phyloP scores from a whole-genome alignment of 495 filamentous ascomycete species.

The Penicillium coffeae region DNA sequence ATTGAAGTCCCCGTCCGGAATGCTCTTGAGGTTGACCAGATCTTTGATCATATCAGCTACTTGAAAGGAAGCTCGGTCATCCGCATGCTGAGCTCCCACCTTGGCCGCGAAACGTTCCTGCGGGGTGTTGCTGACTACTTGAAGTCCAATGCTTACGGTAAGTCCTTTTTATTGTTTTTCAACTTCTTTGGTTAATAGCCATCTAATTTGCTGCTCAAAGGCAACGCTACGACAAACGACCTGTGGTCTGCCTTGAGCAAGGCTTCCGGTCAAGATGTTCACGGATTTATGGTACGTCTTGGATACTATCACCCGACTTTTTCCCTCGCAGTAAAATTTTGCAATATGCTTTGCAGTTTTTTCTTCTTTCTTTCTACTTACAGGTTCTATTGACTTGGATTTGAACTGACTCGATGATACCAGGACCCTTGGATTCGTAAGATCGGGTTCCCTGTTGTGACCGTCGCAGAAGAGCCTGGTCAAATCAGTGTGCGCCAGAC shows the following conservation, averaged over 20 bases:
- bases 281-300: constrained; percentile 67
- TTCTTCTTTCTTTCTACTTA: no score
- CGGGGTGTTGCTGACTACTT: constrained; percentile 85
- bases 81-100: constrained; percentile 85
- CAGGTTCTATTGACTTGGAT: no score
- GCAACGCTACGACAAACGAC: constrained; percentile 92
- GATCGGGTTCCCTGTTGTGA: constrained; percentile 90
- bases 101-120: constrained; percentile 82
- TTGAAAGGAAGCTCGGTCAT: constrained; percentile 93
- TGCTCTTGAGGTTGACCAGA: constrained; percentile 90
- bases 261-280: constrained; percentile 84
- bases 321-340: no score
- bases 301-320: background rate
- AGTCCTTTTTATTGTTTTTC: background rate
- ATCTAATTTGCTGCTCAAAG: constrained; percentile 18
- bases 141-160: constrained; percentile 74
- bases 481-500: constrained; percentile 79
- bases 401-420: constrained; percentile 16
- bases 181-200: background rate
- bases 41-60: constrained; percentile 95
- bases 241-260: constrained; percentile 89
- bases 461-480: constrained; percentile 73
- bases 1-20: constrained; percentile 91
- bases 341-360: no score
- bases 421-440: constrained; percentile 85